phyloP scores from a whole-genome alignment of 495 filamentous ascomycete genomes.

The Glarea lozoyensis region DNA sequence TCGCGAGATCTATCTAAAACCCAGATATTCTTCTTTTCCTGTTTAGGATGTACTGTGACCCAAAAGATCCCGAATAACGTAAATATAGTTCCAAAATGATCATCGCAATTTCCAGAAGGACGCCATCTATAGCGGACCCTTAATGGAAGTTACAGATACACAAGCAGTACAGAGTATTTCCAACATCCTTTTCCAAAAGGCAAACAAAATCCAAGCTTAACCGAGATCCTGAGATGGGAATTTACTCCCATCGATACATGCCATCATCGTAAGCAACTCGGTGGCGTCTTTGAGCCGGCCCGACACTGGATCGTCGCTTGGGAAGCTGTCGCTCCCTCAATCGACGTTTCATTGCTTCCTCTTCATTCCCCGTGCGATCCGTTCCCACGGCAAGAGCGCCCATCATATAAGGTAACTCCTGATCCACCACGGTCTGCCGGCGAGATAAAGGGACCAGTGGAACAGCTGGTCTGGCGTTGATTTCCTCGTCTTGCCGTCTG shows the following conservation, averaged over 20 bases:
- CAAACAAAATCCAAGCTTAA: too few species aligned
- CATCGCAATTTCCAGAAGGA: too few species aligned
- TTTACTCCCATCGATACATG: constrained; percentile 20
- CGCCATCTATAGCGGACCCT: too few species aligned
- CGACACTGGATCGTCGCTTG: constrained; percentile 10
- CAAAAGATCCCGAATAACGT: too few species aligned
- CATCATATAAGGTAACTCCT: constrained; percentile 8
- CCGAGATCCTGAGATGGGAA: too few species aligned
- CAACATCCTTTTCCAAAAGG: too few species aligned
- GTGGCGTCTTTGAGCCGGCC: constrained; percentile 9
- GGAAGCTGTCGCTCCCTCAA: constrained; percentile 20
- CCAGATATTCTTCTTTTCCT: too few species aligned
- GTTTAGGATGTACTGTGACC: too few species aligned
- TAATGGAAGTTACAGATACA: too few species aligned
- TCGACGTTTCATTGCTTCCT: constrained; percentile 13
- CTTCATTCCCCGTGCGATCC: constrained; percentile 1
- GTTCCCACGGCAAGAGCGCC: constrained; percentile 2
- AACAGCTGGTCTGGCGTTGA: constrained; percentile 15
- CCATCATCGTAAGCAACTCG: constrained; percentile 21
- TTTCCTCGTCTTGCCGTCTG: constrained; percentile 16
- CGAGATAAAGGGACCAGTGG: constrained; percentile 2
- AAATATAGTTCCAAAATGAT: too few species aligned
- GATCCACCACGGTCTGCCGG: constrained; percentile 3
- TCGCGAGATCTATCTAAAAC: too few species aligned
- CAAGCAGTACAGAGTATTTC: too few species aligned